These are phyloP conservation scores for Rubus parviflorus DNA, from an alignment of 306 rosid genomes.

Conservation along the genomic window DNA sequence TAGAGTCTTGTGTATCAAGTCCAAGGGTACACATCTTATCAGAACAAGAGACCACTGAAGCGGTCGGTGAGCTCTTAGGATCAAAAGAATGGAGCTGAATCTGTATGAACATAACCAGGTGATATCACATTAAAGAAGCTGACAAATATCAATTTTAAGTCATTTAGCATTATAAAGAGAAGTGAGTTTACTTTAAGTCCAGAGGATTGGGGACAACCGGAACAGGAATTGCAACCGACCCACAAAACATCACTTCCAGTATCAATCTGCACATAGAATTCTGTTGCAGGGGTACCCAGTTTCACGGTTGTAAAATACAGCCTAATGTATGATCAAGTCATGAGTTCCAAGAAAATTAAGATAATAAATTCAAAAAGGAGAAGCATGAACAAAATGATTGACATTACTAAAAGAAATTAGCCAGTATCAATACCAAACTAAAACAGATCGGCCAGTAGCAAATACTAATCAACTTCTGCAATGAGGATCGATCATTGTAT, in stretches of 20 bases:
- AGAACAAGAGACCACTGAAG: constrained; percentile 60
- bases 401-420: neutral
- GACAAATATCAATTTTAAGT: neutral
- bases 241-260: constrained; percentile 82
- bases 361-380: neutral
- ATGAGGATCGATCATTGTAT: neutral
- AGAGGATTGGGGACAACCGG: constrained; percentile 68
- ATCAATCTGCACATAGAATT: constrained; percentile 71
- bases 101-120: constrained; percentile 31
- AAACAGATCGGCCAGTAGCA: neutral
- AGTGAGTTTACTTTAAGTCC: constrained; percentile 54
- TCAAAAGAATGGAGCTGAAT: constrained; percentile 62
- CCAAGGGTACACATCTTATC: constrained; percentile 62
- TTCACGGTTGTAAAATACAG: constrained; percentile 64
- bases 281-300: constrained; percentile 73
- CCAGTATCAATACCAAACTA: neutral
- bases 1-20: constrained; percentile 56
- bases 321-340: constrained; percentile 22
- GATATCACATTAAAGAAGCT: neutral
- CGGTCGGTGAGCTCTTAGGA: constrained; percentile 58
- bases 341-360: neutral
- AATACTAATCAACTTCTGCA: neutral
- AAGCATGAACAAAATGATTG: neutral
- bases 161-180: neutral
- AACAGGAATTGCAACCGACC: constrained; percentile 67